phyloP scores from a whole-genome alignment of 202 grass and related monocot genomes.

The Elaeis oleifera region DNA sequence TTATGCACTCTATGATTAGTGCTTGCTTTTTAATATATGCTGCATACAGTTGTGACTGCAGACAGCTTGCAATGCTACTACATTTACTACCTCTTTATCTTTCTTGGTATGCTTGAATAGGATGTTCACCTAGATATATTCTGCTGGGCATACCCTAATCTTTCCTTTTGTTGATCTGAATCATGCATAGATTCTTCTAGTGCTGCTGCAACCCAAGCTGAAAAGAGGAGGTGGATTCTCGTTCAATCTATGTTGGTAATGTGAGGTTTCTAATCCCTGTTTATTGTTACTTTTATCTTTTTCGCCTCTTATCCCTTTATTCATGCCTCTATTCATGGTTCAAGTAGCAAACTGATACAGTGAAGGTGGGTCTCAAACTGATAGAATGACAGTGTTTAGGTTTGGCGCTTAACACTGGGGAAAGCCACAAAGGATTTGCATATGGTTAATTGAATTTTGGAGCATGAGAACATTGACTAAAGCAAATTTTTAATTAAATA shows the following conservation, averaged over 20 bases:
- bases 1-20: no score
- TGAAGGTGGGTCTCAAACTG: no score
- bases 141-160: neutral
- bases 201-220: constrained; percentile 22
- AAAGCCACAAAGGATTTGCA: no score
- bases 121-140: neutral
- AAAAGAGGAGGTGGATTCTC: constrained; percentile 54
- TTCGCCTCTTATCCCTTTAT: neutral
- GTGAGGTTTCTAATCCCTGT: constrained; percentile 34
- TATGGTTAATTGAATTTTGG: no score
- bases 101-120: neutral
- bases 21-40: no score
- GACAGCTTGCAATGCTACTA: neutral
- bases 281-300: neutral
- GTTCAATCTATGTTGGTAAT: constrained; percentile 60
- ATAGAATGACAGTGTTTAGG: no score
- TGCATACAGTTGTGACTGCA: no score
- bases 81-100: neutral
- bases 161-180: constrained; percentile 14
- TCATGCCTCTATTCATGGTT: no score
- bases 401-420: no score
- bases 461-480: no score
- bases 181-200: constrained; percentile 20
- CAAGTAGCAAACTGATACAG: no score
- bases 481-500: no score